Evolutionary conservation across 1,284 basidiomycete genomes (phyloP).

Genomic region (Coniferiporia weirii): DNA sequence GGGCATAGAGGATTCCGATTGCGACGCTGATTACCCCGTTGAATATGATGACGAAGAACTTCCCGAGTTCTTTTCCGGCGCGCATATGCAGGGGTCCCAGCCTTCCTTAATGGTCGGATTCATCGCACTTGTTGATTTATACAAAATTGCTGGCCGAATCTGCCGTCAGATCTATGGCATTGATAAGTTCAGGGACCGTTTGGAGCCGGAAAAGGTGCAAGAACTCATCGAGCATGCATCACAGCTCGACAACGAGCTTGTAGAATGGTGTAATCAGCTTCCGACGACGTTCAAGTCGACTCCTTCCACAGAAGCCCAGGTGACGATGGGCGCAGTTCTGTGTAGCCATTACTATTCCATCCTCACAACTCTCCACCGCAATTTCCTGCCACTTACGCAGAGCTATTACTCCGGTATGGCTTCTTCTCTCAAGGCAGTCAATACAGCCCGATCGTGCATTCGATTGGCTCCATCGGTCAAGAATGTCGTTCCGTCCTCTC

Average conservation of each 20-base stretch:
- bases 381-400: conserved; percentile 72
- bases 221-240: conserved; percentile 75
- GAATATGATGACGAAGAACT: conserved; percentile 77
- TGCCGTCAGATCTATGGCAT: conserved; percentile 76
- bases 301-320: conserved; percentile 67
- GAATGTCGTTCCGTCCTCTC: conserved; percentile 79
- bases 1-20: conserved; percentile 74
- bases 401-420: conserved; percentile 49
- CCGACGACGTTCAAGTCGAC: conserved; percentile 68
- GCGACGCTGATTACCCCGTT: conserved; percentile 76
- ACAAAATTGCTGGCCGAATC: conserved; percentile 80
- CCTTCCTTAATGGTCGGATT: conserved; percentile 77
- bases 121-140: conserved; percentile 68
- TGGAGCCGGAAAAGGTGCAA: conserved; percentile 68
- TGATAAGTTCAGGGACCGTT: conserved; percentile 64
- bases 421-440: conserved; percentile 71
- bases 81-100: conserved; percentile 45
- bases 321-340: conserved; percentile 82
- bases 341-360: conserved; percentile 89
- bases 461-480: conserved; percentile 81
- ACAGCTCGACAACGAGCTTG: conserved; percentile 67
- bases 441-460: conserved; percentile 76
- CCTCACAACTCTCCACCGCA: conserved; percentile 83
- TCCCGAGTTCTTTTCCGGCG: conserved; percentile 64
- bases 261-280: conserved; percentile 76